phyloP scores from a whole-genome alignment of 192 early-diverging fungal species.

The Rhizophagus sp. region DNA sequence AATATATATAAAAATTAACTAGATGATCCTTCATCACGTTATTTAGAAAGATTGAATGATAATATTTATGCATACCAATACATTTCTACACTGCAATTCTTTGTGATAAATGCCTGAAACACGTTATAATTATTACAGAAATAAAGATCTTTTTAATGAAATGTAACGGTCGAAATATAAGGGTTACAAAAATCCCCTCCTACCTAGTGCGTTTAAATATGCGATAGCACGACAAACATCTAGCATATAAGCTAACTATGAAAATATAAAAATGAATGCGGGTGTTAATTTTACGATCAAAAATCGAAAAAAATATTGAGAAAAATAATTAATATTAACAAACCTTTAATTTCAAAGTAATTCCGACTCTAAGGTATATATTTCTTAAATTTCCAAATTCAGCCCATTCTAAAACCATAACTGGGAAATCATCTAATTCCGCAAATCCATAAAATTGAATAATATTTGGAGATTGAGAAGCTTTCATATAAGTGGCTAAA shows the following conservation, averaged over 20 bases:
- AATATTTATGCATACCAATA: slow-evolving; percentile 4
- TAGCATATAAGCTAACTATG: background rate
- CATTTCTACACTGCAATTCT: slow-evolving; percentile 18
- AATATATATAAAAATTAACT: too few relatives aligned
- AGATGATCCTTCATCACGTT: too few relatives aligned
- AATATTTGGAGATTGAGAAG: slow-evolving; percentile 3
- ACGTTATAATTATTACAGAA: too few relatives aligned
- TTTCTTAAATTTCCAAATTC: slow-evolving; percentile 11
- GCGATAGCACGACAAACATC: slow-evolving; percentile 25
- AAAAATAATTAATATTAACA: too few relatives aligned
- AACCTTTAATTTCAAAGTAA: background rate
- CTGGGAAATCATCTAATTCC: background rate
- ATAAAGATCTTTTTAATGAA: too few relatives aligned
- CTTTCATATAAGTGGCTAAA: background rate
- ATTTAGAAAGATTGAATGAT: too few relatives aligned
- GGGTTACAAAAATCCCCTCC: too few relatives aligned
- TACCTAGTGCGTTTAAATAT: slow-evolving; percentile 5
- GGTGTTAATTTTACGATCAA: too few relatives aligned
- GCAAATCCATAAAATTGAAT: slow-evolving; percentile 24
- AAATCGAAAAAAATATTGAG: too few relatives aligned
- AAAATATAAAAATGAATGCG: too few relatives aligned
- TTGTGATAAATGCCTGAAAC: background rate
- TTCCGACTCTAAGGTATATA: background rate
- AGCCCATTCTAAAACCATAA: slow-evolving; percentile 26
- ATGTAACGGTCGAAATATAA: too few relatives aligned